Percentiles rank a stretch among this genome's conserved stretches.
Conservation (phyloP, 2,329 filamentous ascomycete genomes). For the Albophoma yamanashiensis region DNA sequence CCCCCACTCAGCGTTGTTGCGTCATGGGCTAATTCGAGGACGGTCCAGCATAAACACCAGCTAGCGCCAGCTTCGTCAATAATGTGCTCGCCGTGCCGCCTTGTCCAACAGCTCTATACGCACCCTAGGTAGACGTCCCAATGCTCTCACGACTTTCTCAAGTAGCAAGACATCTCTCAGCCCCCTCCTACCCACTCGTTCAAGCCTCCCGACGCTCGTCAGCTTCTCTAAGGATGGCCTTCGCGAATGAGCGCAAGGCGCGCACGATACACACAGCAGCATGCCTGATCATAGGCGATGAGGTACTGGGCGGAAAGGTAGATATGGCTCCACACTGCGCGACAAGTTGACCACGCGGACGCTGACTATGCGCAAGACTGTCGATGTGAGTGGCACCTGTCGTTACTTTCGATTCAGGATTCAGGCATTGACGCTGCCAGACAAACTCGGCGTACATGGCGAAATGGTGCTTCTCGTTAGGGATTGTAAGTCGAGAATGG, state of each 20-base stretch:
- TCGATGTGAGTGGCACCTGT: slow-evolving; percentile 24
- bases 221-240: slow-evolving; percentile 27
- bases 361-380: slow-evolving; percentile 16
- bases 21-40: not conserved
- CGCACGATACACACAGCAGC: slow-evolving; percentile 79
- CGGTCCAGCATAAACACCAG: not conserved
- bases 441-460: slow-evolving; percentile 55
- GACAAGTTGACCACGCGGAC: not conserved
- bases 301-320: slow-evolving; percentile 91
- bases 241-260: slow-evolving; percentile 38
- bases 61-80: not conserved
- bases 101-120: not conserved
- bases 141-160: slow-evolving; percentile 75
- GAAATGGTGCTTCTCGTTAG: slow-evolving; percentile 52
- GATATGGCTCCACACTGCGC: slow-evolving; percentile 10
- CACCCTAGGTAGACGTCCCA: not conserved
- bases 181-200: slow-evolving; percentile 19
- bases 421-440: slow-evolving; percentile 23
- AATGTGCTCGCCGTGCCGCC: not conserved
- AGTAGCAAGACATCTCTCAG: slow-evolving; percentile 56
- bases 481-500: slow-evolving; percentile 35
- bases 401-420: not conserved
- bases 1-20: not conserved
- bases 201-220: slow-evolving; percentile 12
- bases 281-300: slow-evolving; percentile 93